Percentiles rank a stretch among this genome's conserved stretches.
phyloP scores from a whole-genome alignment of 108 stramenopile genomes.

The Pseudonitzschia pungens region DNA sequence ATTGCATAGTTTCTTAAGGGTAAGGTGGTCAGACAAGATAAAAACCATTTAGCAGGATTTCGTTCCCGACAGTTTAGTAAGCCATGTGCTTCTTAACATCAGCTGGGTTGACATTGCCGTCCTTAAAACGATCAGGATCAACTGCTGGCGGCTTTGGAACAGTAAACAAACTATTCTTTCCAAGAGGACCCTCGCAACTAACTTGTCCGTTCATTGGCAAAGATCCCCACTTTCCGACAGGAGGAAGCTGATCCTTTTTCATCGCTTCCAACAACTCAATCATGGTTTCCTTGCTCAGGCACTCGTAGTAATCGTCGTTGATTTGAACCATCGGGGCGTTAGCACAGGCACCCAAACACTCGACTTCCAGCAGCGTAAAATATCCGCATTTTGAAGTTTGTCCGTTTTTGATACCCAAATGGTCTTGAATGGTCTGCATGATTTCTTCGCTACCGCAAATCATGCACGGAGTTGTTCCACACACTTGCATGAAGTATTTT shows the following conservation, averaged over 20 bases:
- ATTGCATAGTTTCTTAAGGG: too few relatives aligned
- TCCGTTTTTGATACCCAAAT: constrained; percentile 95
- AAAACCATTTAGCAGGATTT: not conserved
- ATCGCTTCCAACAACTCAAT: constrained; percentile 94
- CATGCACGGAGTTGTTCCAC: constrained; percentile 99
- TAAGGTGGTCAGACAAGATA: too few relatives aligned
- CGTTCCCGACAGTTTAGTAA: constrained; percentile 45
- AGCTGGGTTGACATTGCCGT: constrained; percentile 92
- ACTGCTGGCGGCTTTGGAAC: constrained; percentile 67
- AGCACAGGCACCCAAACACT: constrained; percentile 99
- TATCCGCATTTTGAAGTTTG: constrained; percentile 96
- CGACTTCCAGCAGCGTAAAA: constrained; percentile 98
- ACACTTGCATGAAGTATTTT: constrained; percentile 99
- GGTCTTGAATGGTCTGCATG: constrained; percentile 95
- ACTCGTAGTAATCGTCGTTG: constrained; percentile 99
- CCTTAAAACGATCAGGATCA: constrained; percentile 75
- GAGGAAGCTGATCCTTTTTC: constrained; percentile 82
- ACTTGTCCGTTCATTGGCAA: constrained; percentile 99
- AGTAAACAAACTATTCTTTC: constrained; percentile 89
- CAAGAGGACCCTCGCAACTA: constrained; percentile 97
- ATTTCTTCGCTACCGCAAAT: constrained; percentile 98
- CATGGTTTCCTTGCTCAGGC: constrained; percentile 94
- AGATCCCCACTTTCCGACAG: constrained; percentile 98
- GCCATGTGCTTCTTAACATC: constrained; percentile 97
- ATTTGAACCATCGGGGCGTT: constrained; percentile 99